These are phyloP conservation scores for Byssothecium circinans DNA, from an alignment of 2,329 filamentous ascomycete species.

Conservation along the genomic window DNA sequence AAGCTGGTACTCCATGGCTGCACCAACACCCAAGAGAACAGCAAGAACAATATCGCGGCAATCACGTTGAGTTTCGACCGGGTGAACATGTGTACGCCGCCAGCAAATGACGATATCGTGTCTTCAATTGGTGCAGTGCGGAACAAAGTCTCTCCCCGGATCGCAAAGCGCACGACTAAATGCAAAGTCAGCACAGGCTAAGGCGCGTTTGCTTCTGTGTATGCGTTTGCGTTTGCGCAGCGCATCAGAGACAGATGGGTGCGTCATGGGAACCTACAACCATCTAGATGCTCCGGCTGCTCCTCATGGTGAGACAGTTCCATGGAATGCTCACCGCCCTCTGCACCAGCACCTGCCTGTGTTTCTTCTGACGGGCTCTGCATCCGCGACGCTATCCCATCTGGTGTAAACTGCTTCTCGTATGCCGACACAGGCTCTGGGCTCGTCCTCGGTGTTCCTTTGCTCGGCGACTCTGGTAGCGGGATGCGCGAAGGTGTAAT, in stretches of 20 bases:
- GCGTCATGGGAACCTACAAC: conserved; percentile 37
- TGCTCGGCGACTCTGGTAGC: conserved; percentile 61
- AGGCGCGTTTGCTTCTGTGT: neutral
- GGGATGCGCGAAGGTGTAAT: conserved; percentile 60
- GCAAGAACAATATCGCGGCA: conserved; percentile 60
- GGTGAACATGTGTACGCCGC: conserved; percentile 62
- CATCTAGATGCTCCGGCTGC: conserved; percentile 27
- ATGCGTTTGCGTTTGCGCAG: too few species aligned
- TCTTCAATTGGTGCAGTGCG: conserved; percentile 81
- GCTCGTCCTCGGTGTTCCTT: conserved; percentile 58
- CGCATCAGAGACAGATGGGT: neutral
- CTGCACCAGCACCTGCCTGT: conserved; percentile 19
- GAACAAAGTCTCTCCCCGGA: conserved; percentile 86
- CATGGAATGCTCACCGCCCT: conserved; percentile 23
- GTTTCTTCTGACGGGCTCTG: conserved; percentile 36
- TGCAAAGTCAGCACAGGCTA: conserved; percentile 19
- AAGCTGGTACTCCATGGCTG: conserved; percentile 67
- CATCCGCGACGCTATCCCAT: conserved; percentile 39
- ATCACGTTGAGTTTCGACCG: conserved; percentile 70
- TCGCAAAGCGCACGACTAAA: conserved; percentile 82
- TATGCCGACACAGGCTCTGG: conserved; percentile 47
- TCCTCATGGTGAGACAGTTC: conserved; percentile 34
- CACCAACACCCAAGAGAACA: conserved; percentile 67
- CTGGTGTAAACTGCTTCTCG: conserved; percentile 32
- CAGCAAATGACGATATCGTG: conserved; percentile 64